These are phyloP conservation scores for Fusarium sp. DNA, from an alignment of 2,329 filamentous ascomycete genomes.

Conservation along the genomic window DNA sequence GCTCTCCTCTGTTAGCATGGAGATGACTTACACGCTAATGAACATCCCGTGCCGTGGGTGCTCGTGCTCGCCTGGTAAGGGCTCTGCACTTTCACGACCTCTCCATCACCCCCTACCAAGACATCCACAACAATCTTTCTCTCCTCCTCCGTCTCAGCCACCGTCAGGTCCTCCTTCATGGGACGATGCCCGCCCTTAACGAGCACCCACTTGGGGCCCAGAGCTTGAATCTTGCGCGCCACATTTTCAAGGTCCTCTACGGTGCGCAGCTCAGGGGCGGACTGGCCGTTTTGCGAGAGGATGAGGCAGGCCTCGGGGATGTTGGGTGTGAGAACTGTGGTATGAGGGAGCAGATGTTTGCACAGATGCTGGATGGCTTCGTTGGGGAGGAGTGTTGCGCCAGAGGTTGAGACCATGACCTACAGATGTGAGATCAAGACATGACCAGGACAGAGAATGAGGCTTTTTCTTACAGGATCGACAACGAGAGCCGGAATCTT, in stretches of 20 bases:
- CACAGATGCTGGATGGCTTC: conserved; percentile 75
- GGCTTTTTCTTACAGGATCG: conserved; percentile 54
- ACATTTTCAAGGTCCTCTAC: conserved; percentile 79
- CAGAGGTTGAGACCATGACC: conserved; percentile 95
- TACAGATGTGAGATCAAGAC: conserved; percentile 53
- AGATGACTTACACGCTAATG: conserved; percentile 81
- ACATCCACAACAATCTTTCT: conserved; percentile 82
- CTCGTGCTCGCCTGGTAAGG: conserved; percentile 81
- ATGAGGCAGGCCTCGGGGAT: conserved; percentile 81
- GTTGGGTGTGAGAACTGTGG: conserved; percentile 83
- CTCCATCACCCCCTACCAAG: conserved; percentile 73
- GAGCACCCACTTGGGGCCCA: conserved; percentile 86
- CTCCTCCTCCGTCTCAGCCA: conserved; percentile 72
- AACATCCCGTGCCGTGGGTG: conserved; percentile 96
- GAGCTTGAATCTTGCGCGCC: conserved; percentile 74
- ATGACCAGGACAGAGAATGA: not conserved
- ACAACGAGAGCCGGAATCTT: conserved; percentile 53
- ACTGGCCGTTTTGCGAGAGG: conserved; percentile 66
- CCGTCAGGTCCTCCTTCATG: conserved; percentile 74
- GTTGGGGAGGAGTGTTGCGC: conserved; percentile 76
- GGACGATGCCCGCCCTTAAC: conserved; percentile 95
- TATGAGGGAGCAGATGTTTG: conserved; percentile 73
- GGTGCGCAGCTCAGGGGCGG: conserved; percentile 61
- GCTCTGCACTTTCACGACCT: conserved; percentile 76
- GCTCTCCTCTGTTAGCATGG: not conserved